phyloP scores from a whole-genome alignment of 495 filamentous ascomycete species.

The Niebla homalea region DNA sequence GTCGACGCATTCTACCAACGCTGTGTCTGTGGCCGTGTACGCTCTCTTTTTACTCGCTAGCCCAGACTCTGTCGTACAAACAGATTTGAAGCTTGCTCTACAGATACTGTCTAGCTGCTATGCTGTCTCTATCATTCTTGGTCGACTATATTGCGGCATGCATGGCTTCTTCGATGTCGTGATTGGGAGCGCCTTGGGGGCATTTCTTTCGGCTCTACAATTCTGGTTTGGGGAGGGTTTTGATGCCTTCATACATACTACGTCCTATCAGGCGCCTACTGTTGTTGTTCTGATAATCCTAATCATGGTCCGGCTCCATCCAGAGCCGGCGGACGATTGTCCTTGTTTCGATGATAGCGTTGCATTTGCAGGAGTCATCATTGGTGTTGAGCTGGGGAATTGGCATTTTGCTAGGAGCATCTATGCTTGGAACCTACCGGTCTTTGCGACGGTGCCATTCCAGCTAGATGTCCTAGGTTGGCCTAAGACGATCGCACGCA shows the following conservation, averaged over 20 bases:
- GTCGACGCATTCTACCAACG: constrained; percentile 93
- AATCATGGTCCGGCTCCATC: constrained; percentile 73
- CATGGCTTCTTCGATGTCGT: constrained; percentile 90
- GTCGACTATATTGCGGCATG: constrained; percentile 94
- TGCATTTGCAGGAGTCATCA: constrained; percentile 76
- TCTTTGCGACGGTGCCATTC: constrained; percentile 52
- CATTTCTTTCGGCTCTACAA: constrained; percentile 52
- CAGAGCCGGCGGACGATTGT: constrained; percentile 91
- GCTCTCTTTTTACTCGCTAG: constrained; percentile 51
- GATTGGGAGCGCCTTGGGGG: constrained; percentile 63
- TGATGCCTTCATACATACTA: constrained; percentile 50
- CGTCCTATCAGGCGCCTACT: constrained; percentile 42
- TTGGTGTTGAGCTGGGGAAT: constrained; percentile 63
- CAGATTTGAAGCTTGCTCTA: constrained; percentile 40
- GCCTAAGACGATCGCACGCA: constrained; percentile 43
- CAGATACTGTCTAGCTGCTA: constrained; percentile 66
- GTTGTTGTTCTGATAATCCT: constrained; percentile 51
- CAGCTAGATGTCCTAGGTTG: constrained; percentile 48
- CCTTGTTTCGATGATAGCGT: constrained; percentile 97
- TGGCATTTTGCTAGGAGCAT: constrained; percentile 60
- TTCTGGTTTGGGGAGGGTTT: constrained; percentile 54
- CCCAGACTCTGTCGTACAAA: constrained; percentile 37
- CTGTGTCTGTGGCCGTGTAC: constrained; percentile 86
- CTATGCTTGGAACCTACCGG: constrained; percentile 42
- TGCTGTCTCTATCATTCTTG: constrained; percentile 76